These are phyloP conservation scores for Dryas octopetala DNA, from an alignment of 306 rosid genomes.

Conservation along the genomic window DNA sequence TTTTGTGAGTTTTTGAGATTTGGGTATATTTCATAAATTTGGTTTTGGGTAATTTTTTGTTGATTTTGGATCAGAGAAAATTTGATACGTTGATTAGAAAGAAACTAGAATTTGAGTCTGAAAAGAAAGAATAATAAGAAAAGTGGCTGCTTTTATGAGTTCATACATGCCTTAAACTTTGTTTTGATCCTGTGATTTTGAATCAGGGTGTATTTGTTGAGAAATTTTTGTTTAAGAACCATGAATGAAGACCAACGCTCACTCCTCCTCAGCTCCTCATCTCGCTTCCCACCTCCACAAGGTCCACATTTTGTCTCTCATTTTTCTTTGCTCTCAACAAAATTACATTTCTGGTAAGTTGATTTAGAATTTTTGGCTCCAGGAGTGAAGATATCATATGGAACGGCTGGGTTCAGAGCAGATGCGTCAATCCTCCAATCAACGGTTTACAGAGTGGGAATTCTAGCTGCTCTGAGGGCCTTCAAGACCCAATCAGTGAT, in stretches of 20 bases:
- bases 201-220: conserved; percentile 1
- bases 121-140: neutral
- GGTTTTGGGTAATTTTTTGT: neutral
- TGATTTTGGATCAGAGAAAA: neutral
- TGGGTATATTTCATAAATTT: neutral
- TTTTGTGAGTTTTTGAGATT: neutral
- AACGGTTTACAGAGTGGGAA: conserved; percentile 66
- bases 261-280: conserved; percentile 53
- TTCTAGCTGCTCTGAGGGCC: conserved; percentile 77
- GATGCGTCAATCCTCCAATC: conserved; percentile 72
- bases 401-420: conserved; percentile 84
- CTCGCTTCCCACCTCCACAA: conserved; percentile 57
- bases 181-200: neutral
- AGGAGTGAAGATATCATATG: conserved; percentile 73
- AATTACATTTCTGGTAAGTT: neutral
- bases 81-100: neutral
- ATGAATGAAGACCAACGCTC: conserved; percentile 65
- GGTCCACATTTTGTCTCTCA: conserved; percentile 32
- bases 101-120: neutral
- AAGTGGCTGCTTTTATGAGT: neutral
- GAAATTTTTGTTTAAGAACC: neutral
- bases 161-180: neutral
- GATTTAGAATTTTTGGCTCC: neutral
- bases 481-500: conserved; percentile 55
- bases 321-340: neutral